Evolutionary conservation across 306 rosid species (phyloP).

Genomic region (Prinsepia uniflora): DNA sequence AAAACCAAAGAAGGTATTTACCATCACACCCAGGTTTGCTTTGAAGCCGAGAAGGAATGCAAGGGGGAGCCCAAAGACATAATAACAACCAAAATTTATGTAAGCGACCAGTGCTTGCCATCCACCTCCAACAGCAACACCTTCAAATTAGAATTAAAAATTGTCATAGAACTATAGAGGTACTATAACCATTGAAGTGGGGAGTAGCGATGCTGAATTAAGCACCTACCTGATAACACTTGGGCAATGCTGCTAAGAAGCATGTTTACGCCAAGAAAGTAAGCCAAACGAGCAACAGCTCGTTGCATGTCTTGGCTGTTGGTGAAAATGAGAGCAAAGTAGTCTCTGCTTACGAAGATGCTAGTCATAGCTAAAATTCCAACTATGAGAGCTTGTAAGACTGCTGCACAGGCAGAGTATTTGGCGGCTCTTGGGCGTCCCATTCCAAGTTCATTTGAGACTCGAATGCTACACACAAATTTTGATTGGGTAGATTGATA

Average conservation of each 20-base stretch:
- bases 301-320: conserved; percentile 25
- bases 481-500: too few relatives aligned
- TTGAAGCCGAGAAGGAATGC: conserved; percentile 34
- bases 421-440: conserved; percentile 54
- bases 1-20: background rate
- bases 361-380: conserved; percentile 33
- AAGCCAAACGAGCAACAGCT: conserved; percentile 28
- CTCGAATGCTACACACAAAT: conserved; percentile 38
- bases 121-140: conserved; percentile 59
- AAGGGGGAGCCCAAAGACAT: conserved; percentile 51
- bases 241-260: conserved; percentile 36
- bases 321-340: conserved; percentile 27
- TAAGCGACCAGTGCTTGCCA: conserved; percentile 56
- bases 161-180: too few relatives aligned
- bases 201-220: too few relatives aligned
- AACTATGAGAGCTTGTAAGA: conserved; percentile 33
- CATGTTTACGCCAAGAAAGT: conserved; percentile 32
- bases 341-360: conserved; percentile 22
- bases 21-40: conserved; percentile 44
- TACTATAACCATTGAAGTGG: too few relatives aligned
- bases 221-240: conserved; percentile 38
- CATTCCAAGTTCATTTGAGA: conserved; percentile 53
- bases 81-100: conserved; percentile 52
- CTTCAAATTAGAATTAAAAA: conserved; percentile 12
- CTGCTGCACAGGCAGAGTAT: conserved; percentile 41